Evolutionary conservation across 2,329 filamentous ascomycete genomes (phyloP).

Genomic region (Aspergillus carbonarius): DNA sequence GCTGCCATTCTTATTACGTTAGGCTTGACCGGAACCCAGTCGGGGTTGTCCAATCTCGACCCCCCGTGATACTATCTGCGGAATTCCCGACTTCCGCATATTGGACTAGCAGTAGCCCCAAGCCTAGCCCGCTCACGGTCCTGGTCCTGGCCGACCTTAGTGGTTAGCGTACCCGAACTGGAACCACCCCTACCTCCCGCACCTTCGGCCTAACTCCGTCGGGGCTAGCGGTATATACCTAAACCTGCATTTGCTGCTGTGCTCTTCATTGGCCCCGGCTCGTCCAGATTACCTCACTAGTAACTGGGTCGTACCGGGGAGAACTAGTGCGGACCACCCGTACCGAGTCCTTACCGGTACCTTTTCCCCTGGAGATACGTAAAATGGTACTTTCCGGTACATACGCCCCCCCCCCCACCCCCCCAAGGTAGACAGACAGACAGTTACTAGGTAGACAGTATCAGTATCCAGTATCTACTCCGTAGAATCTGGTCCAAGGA

Average conservation of each 20-base stretch:
- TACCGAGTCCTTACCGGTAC: not conserved
- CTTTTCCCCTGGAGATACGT: not conserved
- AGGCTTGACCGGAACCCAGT: slow-evolving; percentile 1
- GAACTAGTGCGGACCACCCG: not conserved
- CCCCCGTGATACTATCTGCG: slow-evolving; percentile 19
- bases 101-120: slow-evolving; percentile 12
- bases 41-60: slow-evolving; percentile 12
- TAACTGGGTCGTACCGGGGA: not conserved
- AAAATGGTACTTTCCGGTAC: not conserved
- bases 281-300: slow-evolving; percentile 2
- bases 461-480: not conserved
- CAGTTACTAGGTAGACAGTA: not conserved
- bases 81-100: slow-evolving; percentile 20
- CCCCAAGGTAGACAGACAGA: not conserved
- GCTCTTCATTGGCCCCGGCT: slow-evolving; percentile 2
- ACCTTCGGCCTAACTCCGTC: slow-evolving; percentile 13
- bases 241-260: slow-evolving; percentile 19
- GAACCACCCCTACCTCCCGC: not conserved
- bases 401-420: no score
- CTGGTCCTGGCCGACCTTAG: not conserved
- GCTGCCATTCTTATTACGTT: slow-evolving; percentile 17
- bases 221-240: slow-evolving; percentile 14
- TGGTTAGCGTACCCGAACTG: slow-evolving; percentile 11
- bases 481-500: not conserved
- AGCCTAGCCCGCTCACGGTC: slow-evolving; percentile 7